Percentiles rank a stretch among this genome's conserved stretches.
phyloP scores from a whole-genome alignment of 768 basidiomycete genomes.

The Rhodotorula babjevae region DNA sequence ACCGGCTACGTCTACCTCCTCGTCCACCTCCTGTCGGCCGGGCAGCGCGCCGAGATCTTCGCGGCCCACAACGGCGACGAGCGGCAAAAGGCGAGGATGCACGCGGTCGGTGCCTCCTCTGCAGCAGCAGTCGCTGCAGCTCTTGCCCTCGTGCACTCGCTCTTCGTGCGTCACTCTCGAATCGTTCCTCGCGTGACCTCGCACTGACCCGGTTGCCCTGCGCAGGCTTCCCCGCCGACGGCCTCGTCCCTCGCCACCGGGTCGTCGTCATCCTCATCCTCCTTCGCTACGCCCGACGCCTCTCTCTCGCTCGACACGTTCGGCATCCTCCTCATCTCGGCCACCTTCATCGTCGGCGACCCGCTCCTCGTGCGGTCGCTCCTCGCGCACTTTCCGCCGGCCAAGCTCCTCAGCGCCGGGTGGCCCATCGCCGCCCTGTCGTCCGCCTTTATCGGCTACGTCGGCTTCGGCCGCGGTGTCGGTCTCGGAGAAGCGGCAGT shows the following conservation, averaged over 20 bases:
- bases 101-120: conserved; percentile 1
- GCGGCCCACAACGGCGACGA: conserved; percentile 13
- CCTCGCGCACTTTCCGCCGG: conserved; percentile 49
- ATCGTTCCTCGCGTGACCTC: too few relatives aligned
- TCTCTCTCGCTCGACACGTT: not conserved
- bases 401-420: conserved; percentile 57
- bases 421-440: conserved; percentile 61
- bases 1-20: conserved; percentile 23
- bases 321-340: conserved; percentile 20
- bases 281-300: not conserved
- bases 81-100: conserved; percentile 9
- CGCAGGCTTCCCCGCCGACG: not conserved
- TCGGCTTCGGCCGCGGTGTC: conserved; percentile 59
- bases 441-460: conserved; percentile 57
- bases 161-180: conserved; percentile 16
- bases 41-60: conserved; percentile 27
- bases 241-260: not conserved
- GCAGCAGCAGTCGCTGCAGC: not conserved
- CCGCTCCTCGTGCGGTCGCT: conserved; percentile 34
- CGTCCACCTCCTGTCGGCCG: conserved; percentile 18
- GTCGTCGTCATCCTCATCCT: conserved; percentile 5
- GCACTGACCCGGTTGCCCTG: not conserved
- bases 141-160: not conserved
- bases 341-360: conserved; percentile 32
- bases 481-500: conserved; percentile 60